These are phyloP conservation scores for Eragrostis tef DNA, from an alignment of 202 grass and related monocot species.

Conservation along the genomic window DNA sequence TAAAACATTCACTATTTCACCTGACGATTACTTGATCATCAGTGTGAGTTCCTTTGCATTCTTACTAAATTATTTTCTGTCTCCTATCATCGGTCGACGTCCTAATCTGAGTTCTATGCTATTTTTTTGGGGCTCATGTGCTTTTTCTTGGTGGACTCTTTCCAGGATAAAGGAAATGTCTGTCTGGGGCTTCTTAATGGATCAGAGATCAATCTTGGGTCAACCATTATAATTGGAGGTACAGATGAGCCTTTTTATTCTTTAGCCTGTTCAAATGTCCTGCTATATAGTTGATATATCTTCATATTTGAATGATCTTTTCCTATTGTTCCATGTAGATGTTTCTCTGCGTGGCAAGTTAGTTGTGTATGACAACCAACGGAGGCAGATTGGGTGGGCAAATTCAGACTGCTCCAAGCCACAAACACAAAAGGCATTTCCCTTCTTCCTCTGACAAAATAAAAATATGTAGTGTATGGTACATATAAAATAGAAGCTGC, in stretches of 20 bases:
- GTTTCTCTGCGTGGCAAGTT: conserved; percentile 92
- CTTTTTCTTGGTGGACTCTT: conserved; percentile 23
- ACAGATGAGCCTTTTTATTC: conserved; percentile 33
- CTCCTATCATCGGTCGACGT: conserved; percentile 10
- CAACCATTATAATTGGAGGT: conserved; percentile 93
- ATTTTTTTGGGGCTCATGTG: conserved; percentile 11
- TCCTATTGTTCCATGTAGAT: conserved; percentile 57
- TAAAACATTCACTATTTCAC: conserved; percentile 87
- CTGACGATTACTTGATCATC: conserved; percentile 79
- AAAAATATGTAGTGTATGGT: conserved; percentile 11
- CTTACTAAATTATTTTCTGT: neutral
- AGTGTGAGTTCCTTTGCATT: conserved; percentile 63
- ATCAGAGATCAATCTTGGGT: conserved; percentile 72
- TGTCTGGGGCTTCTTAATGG: conserved; percentile 95
- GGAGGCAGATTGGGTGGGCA: conserved; percentile 79
- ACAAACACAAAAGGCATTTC: conserved; percentile 68
- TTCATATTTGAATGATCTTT: conserved; percentile 29
- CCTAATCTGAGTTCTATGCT: conserved; percentile 5
- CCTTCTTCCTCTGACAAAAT: conserved; percentile 70
- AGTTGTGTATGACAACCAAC: conserved; percentile 85
- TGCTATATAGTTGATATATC: neutral
- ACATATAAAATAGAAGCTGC: conserved; percentile 12
- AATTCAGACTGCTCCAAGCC: conserved; percentile 73
- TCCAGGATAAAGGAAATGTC: conserved; percentile 89
- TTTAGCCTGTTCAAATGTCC: neutral